Base-by-base conservation (phyloP, 148 eudicot species). In the Tetragonia tetragonoides region DNA sequence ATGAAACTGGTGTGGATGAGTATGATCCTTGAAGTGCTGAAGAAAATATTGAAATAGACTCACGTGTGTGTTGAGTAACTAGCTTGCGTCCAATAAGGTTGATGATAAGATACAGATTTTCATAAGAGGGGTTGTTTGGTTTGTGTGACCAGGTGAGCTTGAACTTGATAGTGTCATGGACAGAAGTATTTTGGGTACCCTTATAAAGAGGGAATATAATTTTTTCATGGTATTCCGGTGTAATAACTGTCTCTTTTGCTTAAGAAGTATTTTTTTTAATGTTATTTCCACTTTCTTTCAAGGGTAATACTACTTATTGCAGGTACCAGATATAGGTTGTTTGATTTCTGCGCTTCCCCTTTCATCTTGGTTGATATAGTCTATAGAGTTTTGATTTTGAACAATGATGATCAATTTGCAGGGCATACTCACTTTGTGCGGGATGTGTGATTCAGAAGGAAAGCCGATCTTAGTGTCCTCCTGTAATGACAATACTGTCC, bases 401-500 rank as follows among this genome's bases (percentile, higher is more conserved):
- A 60, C 73, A 14, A 47, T 81, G 84, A 20, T 84, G 65, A 37
- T 66, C 62, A 39, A 38, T 42, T 21, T 88, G 80, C 91, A 96
- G 98, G 99, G 99, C 51, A 24, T 96, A 70, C 91, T 96, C 44
- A 75, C 95, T 60, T 86, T 96, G 10, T 93, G 92, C 65, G 99
- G 99, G 75, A 91, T 93, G 95, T 91, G 83, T 70, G 99, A 96
- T 86, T 76, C 92, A 40, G 98, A 89, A 83, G 83, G 86, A 81
- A 93, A 96, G 86, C 99, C 99, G 3, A 87, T 96, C 17, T 82
- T 96, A 84, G 78, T 96, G 40, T 96, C 98, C 84, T 87, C 98
- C 14, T 84, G 89, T 83, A 96, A 91, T 82, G 98, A 93, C 90
- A 91, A 96, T 80, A 74, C 85, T 47, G 89, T 93, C 60, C 93